These are phyloP conservation scores for Metarhizium rileyi DNA, from an alignment of 2,329 filamentous ascomycete genomes.

Conservation along the genomic window DNA sequence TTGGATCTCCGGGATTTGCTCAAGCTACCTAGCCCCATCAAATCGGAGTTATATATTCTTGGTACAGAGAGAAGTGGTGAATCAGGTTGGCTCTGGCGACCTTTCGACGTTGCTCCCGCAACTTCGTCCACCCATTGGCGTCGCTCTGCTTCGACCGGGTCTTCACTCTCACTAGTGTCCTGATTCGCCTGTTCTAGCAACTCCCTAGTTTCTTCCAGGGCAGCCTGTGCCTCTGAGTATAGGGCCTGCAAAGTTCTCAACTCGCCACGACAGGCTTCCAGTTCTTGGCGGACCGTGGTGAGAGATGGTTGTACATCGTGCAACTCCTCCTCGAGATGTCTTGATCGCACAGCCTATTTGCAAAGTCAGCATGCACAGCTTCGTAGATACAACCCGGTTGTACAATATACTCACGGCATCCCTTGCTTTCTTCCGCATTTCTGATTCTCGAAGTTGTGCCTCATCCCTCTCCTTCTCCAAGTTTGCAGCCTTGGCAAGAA, in stretches of 20 bases:
- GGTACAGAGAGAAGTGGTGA: constrained; percentile 43
- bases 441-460: constrained; percentile 68
- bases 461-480: constrained; percentile 92
- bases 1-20: constrained; percentile 22
- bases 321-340: constrained; percentile 72
- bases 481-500: constrained; percentile 65
- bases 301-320: constrained; percentile 58
- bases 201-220: constrained; percentile 44
- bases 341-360: constrained; percentile 48
- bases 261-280: constrained; percentile 48
- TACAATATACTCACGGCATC: constrained; percentile 56
- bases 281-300: constrained; percentile 54
- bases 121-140: constrained; percentile 45
- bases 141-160: constrained; percentile 30
- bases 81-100: constrained; percentile 38
- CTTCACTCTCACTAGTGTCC: constrained; percentile 17
- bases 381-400: not conserved
- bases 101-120: constrained; percentile 29
- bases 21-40: constrained; percentile 35
- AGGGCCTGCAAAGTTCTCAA: constrained; percentile 53
- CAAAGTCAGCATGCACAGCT: not conserved
- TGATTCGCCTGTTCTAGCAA: constrained; percentile 41
- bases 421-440: constrained; percentile 79
- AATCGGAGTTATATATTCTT: constrained; percentile 45
- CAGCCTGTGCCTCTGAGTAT: constrained; percentile 56